Percentiles rank a stretch among this genome's conserved stretches.
These are phyloP conservation scores for Adenanthera pavonina DNA, from an alignment of 306 rosid genomes.

Conservation along the genomic window DNA sequence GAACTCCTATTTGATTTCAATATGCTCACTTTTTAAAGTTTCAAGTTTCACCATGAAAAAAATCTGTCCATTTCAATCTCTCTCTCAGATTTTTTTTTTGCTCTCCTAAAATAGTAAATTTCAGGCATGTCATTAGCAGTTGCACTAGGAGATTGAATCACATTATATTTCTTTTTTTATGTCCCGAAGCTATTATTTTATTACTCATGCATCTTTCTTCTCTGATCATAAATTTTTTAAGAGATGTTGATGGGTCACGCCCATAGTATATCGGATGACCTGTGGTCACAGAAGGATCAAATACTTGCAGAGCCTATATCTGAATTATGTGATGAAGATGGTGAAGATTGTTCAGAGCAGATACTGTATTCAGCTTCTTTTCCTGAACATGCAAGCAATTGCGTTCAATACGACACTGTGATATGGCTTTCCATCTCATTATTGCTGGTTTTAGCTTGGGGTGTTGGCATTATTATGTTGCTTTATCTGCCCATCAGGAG, in stretches of 20 bases:
- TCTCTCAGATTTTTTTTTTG: no score
- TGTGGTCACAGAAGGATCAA: slow-evolving; percentile 51
- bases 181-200: slow-evolving; percentile 19
- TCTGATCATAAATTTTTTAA: slow-evolving; percentile 49
- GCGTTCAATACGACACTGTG: slow-evolving; percentile 68
- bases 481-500: slow-evolving; percentile 79
- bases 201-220: slow-evolving; percentile 28
- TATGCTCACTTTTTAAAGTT: not conserved
- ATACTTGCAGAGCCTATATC: slow-evolving; percentile 58
- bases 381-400: slow-evolving; percentile 66
- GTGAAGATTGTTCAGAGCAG: slow-evolving; percentile 53
- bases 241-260: slow-evolving; percentile 77
- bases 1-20: slow-evolving; percentile 11
- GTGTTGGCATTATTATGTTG: slow-evolving; percentile 82
- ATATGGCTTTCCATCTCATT: slow-evolving; percentile 86
- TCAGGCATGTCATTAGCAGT: slow-evolving; percentile 2
- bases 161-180: slow-evolving; percentile 23
- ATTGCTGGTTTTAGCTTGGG: slow-evolving; percentile 88
- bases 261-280: slow-evolving; percentile 65
- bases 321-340: slow-evolving; percentile 57
- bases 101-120: not conserved
- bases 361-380: slow-evolving; percentile 75
- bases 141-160: not conserved
- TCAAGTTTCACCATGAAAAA: slow-evolving; percentile 1
- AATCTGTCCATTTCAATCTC: not conserved